Evolutionary conservation across 1,139 yeast genomes (phyloP).

Genomic region (Kurtzmaniella quercitrusa): DNA sequence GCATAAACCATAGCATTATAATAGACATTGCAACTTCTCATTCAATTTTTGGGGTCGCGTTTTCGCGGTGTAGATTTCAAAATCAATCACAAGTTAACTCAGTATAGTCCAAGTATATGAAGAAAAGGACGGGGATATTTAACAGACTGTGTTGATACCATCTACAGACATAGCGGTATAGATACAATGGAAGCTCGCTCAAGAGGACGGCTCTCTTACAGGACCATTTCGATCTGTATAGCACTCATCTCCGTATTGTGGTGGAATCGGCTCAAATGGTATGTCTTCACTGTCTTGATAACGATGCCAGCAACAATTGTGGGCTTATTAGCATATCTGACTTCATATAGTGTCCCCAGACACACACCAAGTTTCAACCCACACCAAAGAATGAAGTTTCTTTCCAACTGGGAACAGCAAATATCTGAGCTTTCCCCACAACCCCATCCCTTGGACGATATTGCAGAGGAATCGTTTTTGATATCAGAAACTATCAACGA

Average conservation of each 20-base stretch:
- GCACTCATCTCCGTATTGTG: neutral
- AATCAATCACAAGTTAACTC: neutral
- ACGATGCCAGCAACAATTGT: neutral
- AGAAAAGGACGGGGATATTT: too few relatives aligned
- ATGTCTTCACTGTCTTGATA: neutral
- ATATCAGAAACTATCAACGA: slow-evolving; percentile 52
- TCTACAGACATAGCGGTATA: too few relatives aligned
- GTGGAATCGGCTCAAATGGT: neutral
- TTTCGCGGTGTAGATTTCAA: neutral
- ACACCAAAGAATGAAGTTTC: slow-evolving; percentile 20
- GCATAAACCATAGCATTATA: slow-evolving; percentile 1
- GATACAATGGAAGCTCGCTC: neutral
- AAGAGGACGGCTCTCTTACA: neutral
- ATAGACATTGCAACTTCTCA: neutral
- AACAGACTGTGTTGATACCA: too few relatives aligned
- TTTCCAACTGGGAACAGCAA: slow-evolving; percentile 26
- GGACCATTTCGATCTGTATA: neutral
- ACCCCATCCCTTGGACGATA: slow-evolving; percentile 9
- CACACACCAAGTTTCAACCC: neutral
- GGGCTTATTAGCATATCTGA: neutral
- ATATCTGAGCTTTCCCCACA: slow-evolving; percentile 11
- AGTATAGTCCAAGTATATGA: too few relatives aligned
- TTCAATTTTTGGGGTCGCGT: neutral
- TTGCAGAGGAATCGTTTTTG: slow-evolving; percentile 47
- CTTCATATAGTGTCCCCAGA: neutral